Percentiles rank a stretch among this genome's conserved stretches.
These are phyloP conservation scores for Magnusiomyces sp. DNA, from an alignment of 1,139 yeast genomes.

Conservation along the genomic window DNA sequence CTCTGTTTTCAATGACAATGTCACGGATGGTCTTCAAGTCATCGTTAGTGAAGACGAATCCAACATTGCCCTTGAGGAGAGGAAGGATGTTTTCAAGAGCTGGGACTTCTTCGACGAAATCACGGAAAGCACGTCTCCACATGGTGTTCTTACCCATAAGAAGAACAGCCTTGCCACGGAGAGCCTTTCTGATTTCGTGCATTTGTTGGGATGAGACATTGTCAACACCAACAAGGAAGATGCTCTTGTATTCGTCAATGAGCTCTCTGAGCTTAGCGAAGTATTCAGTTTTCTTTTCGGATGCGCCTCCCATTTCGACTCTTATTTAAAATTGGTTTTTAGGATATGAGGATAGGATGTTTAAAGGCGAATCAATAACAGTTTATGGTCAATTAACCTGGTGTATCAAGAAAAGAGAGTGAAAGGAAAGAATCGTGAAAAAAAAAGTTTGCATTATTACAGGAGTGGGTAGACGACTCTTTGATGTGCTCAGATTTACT, in stretches of 20 bases:
- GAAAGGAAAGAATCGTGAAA: neutral
- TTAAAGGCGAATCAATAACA: conserved; percentile 54
- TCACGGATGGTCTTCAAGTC: conserved; percentile 93
- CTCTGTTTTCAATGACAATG: conserved; percentile 78
- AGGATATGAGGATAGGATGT: conserved; percentile 77
- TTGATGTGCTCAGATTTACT: too few relatives aligned
- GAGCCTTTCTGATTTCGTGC: conserved; percentile 98
- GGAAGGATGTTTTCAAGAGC: conserved; percentile 94
- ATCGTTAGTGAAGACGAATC: conserved; percentile 97
- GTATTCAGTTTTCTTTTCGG: conserved; percentile 95
- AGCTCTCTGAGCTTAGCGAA: conserved; percentile 91
- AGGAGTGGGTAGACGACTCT: too few relatives aligned
- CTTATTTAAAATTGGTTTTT: conserved; percentile 34
- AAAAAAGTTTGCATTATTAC: neutral
- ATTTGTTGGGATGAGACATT: conserved; percentile 99
- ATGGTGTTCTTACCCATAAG: conserved; percentile 99
- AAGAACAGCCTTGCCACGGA: conserved; percentile 91
- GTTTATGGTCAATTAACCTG: conserved; percentile 2
- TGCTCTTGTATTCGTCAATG: conserved; percentile 92
- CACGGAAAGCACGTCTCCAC: conserved; percentile 99
- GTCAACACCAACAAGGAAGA: conserved; percentile 98
- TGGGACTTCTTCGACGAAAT: conserved; percentile 86
- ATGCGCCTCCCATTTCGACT: conserved; percentile 99
- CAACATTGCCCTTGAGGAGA: conserved; percentile 93
- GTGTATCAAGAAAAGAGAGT: neutral